Percentiles rank a stretch among this genome's conserved stretches.
These are phyloP conservation scores for Spizellomyces punctatus DNA, from an alignment of 192 early-diverging fungal genomes.

Conservation along the genomic window DNA sequence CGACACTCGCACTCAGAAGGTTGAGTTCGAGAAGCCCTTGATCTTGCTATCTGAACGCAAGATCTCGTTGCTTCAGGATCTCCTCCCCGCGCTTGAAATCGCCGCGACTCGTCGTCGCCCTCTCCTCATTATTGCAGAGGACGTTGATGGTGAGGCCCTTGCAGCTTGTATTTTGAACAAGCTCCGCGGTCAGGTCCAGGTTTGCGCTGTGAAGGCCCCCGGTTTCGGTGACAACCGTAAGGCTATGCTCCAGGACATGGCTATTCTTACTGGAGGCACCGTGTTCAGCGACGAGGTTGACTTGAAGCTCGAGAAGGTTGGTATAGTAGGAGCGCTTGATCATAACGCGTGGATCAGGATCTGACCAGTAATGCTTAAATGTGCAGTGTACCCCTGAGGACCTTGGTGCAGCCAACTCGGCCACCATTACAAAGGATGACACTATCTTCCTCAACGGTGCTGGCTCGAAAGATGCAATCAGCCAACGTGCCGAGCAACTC, in stretches of 20 bases:
- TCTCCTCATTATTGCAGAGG: conserved; percentile 96
- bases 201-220: conserved; percentile 98
- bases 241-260: conserved; percentile 94
- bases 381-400: conserved; percentile 71
- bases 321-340: neutral
- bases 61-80: conserved; percentile 93
- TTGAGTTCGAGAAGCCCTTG: conserved; percentile 99
- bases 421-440: conserved; percentile 98
- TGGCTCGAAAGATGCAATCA: conserved; percentile 86
- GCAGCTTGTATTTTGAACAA: conserved; percentile 99
- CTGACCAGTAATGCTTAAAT: conserved; percentile 3
- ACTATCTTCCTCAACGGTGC: conserved; percentile 97
- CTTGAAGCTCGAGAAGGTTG: conserved; percentile 87
- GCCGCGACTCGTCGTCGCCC: conserved; percentile 94
- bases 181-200: conserved; percentile 96
- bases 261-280: conserved; percentile 92
- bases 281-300: conserved; percentile 98
- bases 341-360: no score
- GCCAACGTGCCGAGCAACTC: conserved; percentile 96
- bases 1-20: conserved; percentile 96
- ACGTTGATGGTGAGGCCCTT: conserved; percentile 98
- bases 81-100: conserved; percentile 94
- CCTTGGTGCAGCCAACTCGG: conserved; percentile 85
- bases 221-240: conserved; percentile 99
- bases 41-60: conserved; percentile 99